Percentiles rank a stretch among this genome's conserved stretches.
Conservation (phyloP, 352 stramenopile species). For the Pythium guiyangense region DNA sequence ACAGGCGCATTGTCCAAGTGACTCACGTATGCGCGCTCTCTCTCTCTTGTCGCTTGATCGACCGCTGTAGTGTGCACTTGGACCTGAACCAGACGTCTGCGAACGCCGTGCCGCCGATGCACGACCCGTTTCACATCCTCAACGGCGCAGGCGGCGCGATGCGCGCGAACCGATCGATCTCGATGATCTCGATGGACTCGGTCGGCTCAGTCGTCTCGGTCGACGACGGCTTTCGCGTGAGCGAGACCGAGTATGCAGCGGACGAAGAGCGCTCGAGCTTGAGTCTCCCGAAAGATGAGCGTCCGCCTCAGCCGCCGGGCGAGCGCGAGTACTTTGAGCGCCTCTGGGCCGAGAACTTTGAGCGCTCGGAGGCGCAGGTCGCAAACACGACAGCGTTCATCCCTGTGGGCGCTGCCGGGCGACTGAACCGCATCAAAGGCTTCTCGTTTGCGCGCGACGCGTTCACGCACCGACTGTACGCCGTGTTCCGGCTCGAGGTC, state of each 20-base stretch:
- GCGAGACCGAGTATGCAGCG: slow-evolving; percentile 19
- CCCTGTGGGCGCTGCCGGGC: slow-evolving; percentile 52
- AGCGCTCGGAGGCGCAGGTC: slow-evolving; percentile 67
- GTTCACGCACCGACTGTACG: slow-evolving; percentile 66
- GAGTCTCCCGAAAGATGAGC: slow-evolving; percentile 65
- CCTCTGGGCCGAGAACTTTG: slow-evolving; percentile 82
- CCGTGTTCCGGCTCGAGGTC: slow-evolving; percentile 78
- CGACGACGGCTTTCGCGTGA: slow-evolving; percentile 55
- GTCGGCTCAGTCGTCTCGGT: slow-evolving; percentile 50
- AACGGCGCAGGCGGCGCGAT: slow-evolving; percentile 31
- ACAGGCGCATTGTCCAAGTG: slow-evolving; percentile 5
- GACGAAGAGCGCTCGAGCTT: slow-evolving; percentile 18
- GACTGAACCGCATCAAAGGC: slow-evolving; percentile 77
- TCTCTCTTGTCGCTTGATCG: not conserved
- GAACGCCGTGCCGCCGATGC: slow-evolving; percentile 55
- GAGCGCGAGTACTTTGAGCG: slow-evolving; percentile 82
- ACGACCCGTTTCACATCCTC: slow-evolving; percentile 77
- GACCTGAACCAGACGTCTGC: slow-evolving; percentile 42
- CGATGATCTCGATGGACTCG: slow-evolving; percentile 63
- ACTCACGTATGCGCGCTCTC: not conserved
- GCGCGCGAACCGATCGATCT: slow-evolving; percentile 31
- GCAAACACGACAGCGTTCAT: slow-evolving; percentile 66
- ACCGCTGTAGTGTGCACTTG: slow-evolving; percentile 34
- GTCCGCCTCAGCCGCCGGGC: slow-evolving; percentile 59
- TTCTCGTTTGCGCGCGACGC: slow-evolving; percentile 71